Evolutionary conservation across 768 basidiomycete genomes (phyloP), one percentile per base, ranked within the genome.

Genomic region (Mycena leptocephala): DNA sequence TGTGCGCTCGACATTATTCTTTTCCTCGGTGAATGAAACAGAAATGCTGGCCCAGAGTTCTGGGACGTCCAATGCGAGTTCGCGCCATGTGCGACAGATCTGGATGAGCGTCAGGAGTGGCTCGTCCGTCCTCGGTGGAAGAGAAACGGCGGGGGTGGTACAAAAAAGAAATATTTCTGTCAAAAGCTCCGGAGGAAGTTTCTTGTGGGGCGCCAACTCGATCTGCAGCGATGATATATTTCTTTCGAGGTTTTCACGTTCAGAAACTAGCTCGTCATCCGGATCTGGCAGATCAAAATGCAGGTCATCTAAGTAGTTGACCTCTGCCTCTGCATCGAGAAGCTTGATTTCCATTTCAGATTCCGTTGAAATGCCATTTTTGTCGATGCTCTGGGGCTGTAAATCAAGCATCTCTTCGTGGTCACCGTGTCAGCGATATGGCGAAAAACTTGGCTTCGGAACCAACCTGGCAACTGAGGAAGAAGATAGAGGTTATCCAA

Each of bases 21-120:
- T 39, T 26, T 63, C 62, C 9, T 58, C 39, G 24, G 59, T 32
- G 41, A 69, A 65, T 7, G 33, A 24, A 10, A 74, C 37, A 2
- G 64, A 56, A 20, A 75, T 70, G 10, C 28, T 64, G 1, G 51
- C 74, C 74, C 67, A 75, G 20, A 75, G 68, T 22, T 75, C 61
- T 4, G 74, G 62, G 7, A 39, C 22, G 32, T 64, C 14, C 22
- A 70, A 33, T 6, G 62, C 68, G 22, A 75, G 48, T 10, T 70
- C 61, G n/a, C 68, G 61, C 74, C 74, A 75, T 11, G 30, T 11
- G 10, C 37, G 30, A 53, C 61, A 75, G 37, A 70, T 68, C 24
- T 70, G 74, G 6, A 53, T 28, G 18, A 75, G 51, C 4, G 11
- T 18, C 22, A 70, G 20, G 10, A 58, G 51, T 22, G 68, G 37